phyloP scores from a whole-genome alignment of 2,329 filamentous ascomycete species.

The Fusarium subglutinans region DNA sequence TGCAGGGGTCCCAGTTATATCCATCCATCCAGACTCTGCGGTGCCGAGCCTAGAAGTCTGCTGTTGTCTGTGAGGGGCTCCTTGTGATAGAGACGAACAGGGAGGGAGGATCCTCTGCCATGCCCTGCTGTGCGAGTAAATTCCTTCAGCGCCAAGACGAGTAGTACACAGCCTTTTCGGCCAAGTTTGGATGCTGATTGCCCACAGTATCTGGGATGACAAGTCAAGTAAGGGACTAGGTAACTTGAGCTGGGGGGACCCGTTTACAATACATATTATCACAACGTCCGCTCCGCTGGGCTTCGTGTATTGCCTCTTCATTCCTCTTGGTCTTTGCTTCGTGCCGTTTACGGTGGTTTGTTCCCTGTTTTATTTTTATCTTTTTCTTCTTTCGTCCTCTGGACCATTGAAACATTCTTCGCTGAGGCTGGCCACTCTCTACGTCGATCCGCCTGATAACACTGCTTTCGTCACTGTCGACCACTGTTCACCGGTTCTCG shows the following conservation, averaged over 20 bases:
- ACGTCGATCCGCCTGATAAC: background rate
- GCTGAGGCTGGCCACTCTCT: slow-evolving; percentile 27
- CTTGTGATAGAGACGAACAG: slow-evolving; percentile 1
- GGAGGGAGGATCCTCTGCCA: background rate
- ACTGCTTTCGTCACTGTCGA: slow-evolving; percentile 13
- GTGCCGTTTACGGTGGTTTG: slow-evolving; percentile 25
- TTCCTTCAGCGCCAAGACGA: slow-evolving; percentile 9
- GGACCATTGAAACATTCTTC: slow-evolving; percentile 26
- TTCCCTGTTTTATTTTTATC: slow-evolving; percentile 8
- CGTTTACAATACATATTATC: slow-evolving; percentile 39
- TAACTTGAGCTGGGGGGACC: background rate
- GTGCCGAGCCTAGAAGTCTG: background rate
- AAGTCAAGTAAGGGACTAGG: slow-evolving; percentile 1
- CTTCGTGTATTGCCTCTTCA: slow-evolving; percentile 12
- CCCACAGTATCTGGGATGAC: background rate
- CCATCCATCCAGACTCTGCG: slow-evolving; percentile 6
- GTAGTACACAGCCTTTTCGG: background rate
- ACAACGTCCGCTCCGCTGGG: slow-evolving; percentile 30
- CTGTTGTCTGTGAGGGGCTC: slow-evolving; percentile 14
- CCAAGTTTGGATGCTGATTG: slow-evolving; percentile 1
- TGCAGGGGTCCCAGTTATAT: background rate
- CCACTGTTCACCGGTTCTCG: slow-evolving; percentile 17
- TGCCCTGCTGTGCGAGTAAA: background rate
- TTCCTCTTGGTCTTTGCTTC: slow-evolving; percentile 22
- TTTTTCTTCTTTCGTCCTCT: slow-evolving; percentile 7